Evolutionary conservation across 2,329 filamentous ascomycete genomes (phyloP).

Genomic region (Coccinonectria pachysandricola): DNA sequence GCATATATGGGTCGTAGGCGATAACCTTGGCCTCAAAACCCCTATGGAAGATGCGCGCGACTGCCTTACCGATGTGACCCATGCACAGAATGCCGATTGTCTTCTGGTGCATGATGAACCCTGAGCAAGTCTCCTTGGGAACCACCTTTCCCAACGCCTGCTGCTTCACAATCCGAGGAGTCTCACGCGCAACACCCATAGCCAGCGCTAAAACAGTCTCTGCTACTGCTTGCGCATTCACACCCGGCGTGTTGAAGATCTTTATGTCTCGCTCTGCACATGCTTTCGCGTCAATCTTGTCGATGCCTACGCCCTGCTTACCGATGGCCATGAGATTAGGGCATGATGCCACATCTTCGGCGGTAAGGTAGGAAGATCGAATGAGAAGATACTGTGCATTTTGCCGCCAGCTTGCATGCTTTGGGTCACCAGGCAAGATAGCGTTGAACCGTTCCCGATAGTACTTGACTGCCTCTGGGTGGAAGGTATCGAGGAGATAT

Average conservation of each 20-base stretch:
- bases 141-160: slow-evolving; percentile 20
- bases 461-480: slow-evolving; percentile 21
- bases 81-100: slow-evolving; percentile 29
- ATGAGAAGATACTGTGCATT: slow-evolving; percentile 27
- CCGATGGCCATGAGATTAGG: slow-evolving; percentile 19
- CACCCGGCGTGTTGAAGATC: slow-evolving; percentile 16
- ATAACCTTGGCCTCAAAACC: slow-evolving; percentile 25
- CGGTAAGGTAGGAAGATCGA: slow-evolving; percentile 22
- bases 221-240: slow-evolving; percentile 18
- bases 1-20: slow-evolving; percentile 27
- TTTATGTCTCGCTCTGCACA: slow-evolving; percentile 11
- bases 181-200: slow-evolving; percentile 19
- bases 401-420: slow-evolving; percentile 22
- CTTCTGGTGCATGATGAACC: slow-evolving; percentile 24
- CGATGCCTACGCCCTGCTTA: slow-evolving; percentile 21
- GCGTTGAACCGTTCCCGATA: slow-evolving; percentile 25
- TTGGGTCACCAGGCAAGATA: slow-evolving; percentile 21
- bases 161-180: slow-evolving; percentile 20
- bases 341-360: slow-evolving; percentile 23
- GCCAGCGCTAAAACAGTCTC: slow-evolving; percentile 23
- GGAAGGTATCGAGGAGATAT: slow-evolving; percentile 26
- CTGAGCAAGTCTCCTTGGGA: slow-evolving; percentile 31
- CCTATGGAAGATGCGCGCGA: slow-evolving; percentile 27
- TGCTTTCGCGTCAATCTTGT: slow-evolving; percentile 20
- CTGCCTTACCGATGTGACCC: slow-evolving; percentile 27